Base-by-base conservation (phyloP, 1,284 basidiomycete species). In the Entoloma clypeatum region DNA sequence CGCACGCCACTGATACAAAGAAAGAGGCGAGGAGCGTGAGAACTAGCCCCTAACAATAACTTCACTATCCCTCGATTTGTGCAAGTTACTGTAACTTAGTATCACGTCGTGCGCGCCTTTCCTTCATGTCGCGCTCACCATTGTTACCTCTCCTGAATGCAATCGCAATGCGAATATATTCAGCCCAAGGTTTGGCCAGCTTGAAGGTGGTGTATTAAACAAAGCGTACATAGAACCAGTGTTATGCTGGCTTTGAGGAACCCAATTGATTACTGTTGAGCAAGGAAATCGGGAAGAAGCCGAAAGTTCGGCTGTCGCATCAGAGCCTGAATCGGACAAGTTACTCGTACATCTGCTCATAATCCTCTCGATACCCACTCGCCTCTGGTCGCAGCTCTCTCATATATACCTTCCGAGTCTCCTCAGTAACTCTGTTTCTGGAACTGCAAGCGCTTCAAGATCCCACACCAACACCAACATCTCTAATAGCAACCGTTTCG, bases 401-500 rank as follows among this genome's bases (percentile, higher is more conserved):
- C 42, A 23, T 38, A 43, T 41, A 44, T 41, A 46, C 48, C 51
- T 54, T 36, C 43, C n/a, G n/a, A n/a, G n/a, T n/a, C 55, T 52
- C 52, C 45, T 49, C 44, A 49, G 50, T 51, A 47, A 52, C 56
- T 48, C 58, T 56, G 47, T 60, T 60, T 44, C 60, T 55, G 53
- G 58, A n/a, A 53, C 56, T 59, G 57, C 60, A 60, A 62, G 60
- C 61, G 64, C 63, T 61, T 36, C 38, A 46, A 36, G 39, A 42
- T 32, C 37, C 38, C 35, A 36, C 28, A 39, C 48, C 41, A 38
- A 25, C 7, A 14, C 44, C 35, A 26, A 39, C 34, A 45, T 37
- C n/a, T n/a, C n/a, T n/a, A n/a, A n/a, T n/a, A n/a, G n/a, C 31
- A 35, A 48, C 48, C 43, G 29, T 18, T 37, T 36, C 39, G 33